phyloP scores from a whole-genome alignment of 441 rosid species.

The Pelargonium cotyledonis region DNA sequence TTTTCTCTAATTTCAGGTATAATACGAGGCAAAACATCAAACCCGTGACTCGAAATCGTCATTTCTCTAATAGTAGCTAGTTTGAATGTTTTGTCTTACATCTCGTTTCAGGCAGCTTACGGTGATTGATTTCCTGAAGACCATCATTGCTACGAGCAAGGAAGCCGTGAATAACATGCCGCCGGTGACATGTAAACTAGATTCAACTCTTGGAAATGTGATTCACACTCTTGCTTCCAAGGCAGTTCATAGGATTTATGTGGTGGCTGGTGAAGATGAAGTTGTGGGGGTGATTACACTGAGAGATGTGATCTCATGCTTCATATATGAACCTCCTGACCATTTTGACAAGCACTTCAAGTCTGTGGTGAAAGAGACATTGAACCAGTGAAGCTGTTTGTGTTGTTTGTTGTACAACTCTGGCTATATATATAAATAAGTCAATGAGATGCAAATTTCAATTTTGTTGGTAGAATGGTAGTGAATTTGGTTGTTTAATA shows the following conservation, averaged over 20 bases:
- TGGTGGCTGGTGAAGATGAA: conserved; percentile 43
- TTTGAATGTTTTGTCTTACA: background rate
- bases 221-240: conserved; percentile 62
- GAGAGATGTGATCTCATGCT: conserved; percentile 85
- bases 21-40: background rate
- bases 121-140: conserved; percentile 48
- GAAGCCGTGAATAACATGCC: conserved; percentile 40
- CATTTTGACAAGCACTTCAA: conserved; percentile 49
- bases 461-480: background rate
- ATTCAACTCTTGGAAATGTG: conserved; percentile 60
- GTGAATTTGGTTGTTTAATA: background rate
- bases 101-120: conserved; percentile 49
- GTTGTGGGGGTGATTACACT: conserved; percentile 74
- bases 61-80: too few species aligned
- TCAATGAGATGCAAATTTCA: background rate
- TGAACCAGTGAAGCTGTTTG: background rate
- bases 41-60: background rate
- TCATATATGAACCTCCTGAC: conserved; percentile 67
- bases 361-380: background rate
- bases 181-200: conserved; percentile 54
- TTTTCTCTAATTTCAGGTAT: background rate
- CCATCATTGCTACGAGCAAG: conserved; percentile 33
- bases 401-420: background rate
- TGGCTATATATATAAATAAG: background rate
- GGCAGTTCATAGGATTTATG: conserved; percentile 64